These are phyloP conservation scores for Boletus semigastroideus DNA, from an alignment of 1,284 basidiomycete genomes.

Conservation along the genomic window DNA sequence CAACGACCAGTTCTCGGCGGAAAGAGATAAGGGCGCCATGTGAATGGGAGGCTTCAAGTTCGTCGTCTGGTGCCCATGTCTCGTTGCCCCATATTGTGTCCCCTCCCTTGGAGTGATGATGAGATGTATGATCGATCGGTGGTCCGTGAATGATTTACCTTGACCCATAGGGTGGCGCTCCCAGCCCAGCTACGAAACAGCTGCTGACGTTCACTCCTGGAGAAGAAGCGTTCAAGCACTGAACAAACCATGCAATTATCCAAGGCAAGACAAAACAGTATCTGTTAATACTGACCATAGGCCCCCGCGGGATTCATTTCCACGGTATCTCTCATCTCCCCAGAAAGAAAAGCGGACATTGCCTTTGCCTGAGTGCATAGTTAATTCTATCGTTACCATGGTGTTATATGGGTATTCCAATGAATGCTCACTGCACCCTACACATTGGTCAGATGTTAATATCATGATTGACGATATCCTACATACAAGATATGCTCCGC, in stretches of 20 bases:
- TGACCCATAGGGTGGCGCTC: conserved; percentile 91
- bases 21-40: conserved; percentile 88
- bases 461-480: not conserved
- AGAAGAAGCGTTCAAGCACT: conserved; percentile 89
- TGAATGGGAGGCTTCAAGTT: conserved; percentile 56
- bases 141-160: conserved; percentile 43
- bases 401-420: not conserved
- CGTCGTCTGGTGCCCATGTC: conserved; percentile 78
- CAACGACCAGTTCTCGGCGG: conserved; percentile 37
- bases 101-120: conserved; percentile 62
- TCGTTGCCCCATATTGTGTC: conserved; percentile 87
- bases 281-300: conserved; percentile 55
- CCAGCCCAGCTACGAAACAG: conserved; percentile 97
- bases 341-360: conserved; percentile 93
- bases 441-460: conserved; percentile 2
- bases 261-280: not conserved
- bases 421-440: conserved; percentile 67
- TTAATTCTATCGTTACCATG: not conserved
- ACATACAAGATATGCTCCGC: conserved; percentile 82
- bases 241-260: not conserved
- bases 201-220: conserved; percentile 83
- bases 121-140: not conserved
- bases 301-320: conserved; percentile 86
- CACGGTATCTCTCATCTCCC: conserved; percentile 95
- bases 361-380: conserved; percentile 72